A percentile compares a stretch with the other conserved stretches of the same genome.
Conservation (phyloP, 1,139 yeast genomes). For the Hanseniaspora sp. region DNA sequence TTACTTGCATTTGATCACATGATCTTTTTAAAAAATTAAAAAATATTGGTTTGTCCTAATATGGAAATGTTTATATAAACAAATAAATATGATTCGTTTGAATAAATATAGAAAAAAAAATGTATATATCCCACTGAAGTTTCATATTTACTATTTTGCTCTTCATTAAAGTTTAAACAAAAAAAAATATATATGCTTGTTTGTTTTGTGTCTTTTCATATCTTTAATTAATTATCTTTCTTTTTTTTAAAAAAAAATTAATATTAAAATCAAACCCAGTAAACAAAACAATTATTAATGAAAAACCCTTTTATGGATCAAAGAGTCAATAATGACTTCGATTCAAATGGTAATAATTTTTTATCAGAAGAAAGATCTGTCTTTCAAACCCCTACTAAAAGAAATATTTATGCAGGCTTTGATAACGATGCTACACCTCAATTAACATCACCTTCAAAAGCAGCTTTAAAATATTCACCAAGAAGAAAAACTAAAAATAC, state of each 20-base stretch:
- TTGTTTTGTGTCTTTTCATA: too few relatives aligned
- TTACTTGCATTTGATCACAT: slow-evolving; percentile 1
- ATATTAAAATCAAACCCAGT: background rate
- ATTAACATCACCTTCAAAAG: slow-evolving; percentile 34
- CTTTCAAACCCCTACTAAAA: slow-evolving; percentile 9
- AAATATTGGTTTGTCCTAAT: background rate
- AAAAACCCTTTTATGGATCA: slow-evolving; percentile 16
- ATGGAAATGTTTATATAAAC: slow-evolving; percentile 3
- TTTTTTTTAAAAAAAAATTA: background rate
- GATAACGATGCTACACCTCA: slow-evolving; percentile 16
- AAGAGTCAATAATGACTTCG: slow-evolving; percentile 12
- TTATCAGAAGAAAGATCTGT: slow-evolving; percentile 8
- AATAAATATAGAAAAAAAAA: background rate
- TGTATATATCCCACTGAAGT: background rate
- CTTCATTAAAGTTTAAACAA: too few relatives aligned
- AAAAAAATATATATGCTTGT: background rate
- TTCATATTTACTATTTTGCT: background rate
- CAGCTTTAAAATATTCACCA: slow-evolving; percentile 34
- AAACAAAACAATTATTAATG: background rate
- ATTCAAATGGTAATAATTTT: slow-evolving; percentile 1
- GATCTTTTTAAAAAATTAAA: background rate
- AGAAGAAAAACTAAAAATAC: slow-evolving; percentile 25
- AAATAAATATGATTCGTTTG: background rate
- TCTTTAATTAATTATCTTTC: background rate
- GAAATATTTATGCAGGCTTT: slow-evolving; percentile 6